Evolutionary conservation across 257 asterid genomes (phyloP).

Genomic region (Anisodus acutangulus): DNA sequence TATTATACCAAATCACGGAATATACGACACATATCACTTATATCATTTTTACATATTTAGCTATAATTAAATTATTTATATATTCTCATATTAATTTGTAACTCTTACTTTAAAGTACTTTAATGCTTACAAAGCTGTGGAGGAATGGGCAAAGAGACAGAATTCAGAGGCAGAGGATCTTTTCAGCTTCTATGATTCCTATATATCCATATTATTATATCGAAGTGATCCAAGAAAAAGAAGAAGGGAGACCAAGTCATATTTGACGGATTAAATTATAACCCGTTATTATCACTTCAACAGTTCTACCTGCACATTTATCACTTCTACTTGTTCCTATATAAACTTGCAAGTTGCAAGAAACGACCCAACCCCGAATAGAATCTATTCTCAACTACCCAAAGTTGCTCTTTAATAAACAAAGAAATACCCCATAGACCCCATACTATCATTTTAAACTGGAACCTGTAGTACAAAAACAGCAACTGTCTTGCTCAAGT

Average conservation of each 20-base stretch:
- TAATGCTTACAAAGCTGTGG: neutral
- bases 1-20: too few relatives aligned
- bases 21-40: neutral
- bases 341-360: neutral
- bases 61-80: neutral
- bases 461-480: neutral
- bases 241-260: too few relatives aligned
- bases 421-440: neutral
- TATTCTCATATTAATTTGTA: neutral
- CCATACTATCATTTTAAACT: neutral
- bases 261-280: neutral
- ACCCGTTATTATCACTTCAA: neutral
- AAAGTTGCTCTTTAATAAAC: neutral
- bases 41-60: neutral
- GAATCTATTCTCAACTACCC: neutral
- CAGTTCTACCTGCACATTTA: too few relatives aligned
- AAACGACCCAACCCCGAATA: neutral
- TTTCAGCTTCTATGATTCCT: slow-evolving; percentile 4
- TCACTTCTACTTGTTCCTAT: neutral
- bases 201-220: neutral
- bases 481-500: neutral
- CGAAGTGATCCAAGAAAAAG: neutral
- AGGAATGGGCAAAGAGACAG: neutral
- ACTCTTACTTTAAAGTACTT: neutral
- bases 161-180: neutral